Evolutionary conservation across 2,329 filamentous ascomycete species (phyloP).

Genomic region (Fusarium duplospermum): DNA sequence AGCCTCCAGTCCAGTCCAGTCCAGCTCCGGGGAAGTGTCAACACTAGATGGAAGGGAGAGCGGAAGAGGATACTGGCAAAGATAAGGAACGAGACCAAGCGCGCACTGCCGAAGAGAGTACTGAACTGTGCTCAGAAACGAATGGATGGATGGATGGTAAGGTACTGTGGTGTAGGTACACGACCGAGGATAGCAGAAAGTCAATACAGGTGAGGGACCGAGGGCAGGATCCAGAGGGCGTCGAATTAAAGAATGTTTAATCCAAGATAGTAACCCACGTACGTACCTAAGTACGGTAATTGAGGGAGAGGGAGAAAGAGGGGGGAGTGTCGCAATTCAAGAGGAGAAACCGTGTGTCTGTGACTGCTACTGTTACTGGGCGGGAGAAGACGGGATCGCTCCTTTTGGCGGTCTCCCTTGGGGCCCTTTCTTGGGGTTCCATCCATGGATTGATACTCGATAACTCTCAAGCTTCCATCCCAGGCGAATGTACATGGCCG

Average conservation of each 20-base stretch:
- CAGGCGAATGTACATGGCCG: slow-evolving; percentile 8
- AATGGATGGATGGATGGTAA: neutral
- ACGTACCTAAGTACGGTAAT: slow-evolving; percentile 12
- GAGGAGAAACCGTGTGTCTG: slow-evolving; percentile 9
- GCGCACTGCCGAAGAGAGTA: slow-evolving; percentile 1
- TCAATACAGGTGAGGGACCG: slow-evolving; percentile 28
- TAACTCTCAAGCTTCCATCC: slow-evolving; percentile 11
- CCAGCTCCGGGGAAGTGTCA: slow-evolving; percentile 16
- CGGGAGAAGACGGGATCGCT: slow-evolving; percentile 19
- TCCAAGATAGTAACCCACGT: slow-evolving; percentile 7
- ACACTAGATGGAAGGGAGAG: slow-evolving; percentile 21
- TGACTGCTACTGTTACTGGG: slow-evolving; percentile 26
- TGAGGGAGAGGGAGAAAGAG: slow-evolving; percentile 8
- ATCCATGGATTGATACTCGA: neutral
- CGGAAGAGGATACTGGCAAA: slow-evolving; percentile 10
- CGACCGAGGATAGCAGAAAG: slow-evolving; percentile 22
- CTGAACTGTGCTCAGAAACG: neutral
- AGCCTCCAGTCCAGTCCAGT: slow-evolving; percentile 5
- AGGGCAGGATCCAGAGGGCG: slow-evolving; percentile 25
- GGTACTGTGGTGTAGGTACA: slow-evolving; percentile 1
- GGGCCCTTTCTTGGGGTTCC: neutral
- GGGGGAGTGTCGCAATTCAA: slow-evolving; percentile 24
- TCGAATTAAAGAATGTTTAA: slow-evolving; percentile 14
- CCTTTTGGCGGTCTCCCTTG: neutral
- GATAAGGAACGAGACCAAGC: slow-evolving; percentile 29